These are phyloP conservation scores for Pseudopyrenochaeta lycopersici DNA, from an alignment of 2,329 filamentous ascomycete genomes.

Conservation along the genomic window DNA sequence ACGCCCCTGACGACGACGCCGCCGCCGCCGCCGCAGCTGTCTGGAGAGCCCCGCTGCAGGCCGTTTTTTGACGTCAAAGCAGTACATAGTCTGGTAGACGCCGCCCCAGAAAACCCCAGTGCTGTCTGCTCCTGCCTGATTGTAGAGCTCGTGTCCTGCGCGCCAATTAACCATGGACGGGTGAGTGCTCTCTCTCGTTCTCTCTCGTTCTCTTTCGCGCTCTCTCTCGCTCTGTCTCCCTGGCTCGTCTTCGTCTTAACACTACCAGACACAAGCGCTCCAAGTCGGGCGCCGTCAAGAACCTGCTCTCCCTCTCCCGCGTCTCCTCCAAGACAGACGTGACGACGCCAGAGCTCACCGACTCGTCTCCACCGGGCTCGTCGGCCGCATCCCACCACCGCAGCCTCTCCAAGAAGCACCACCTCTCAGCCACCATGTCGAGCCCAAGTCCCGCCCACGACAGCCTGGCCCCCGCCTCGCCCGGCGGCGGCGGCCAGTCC, in stretches of 20 bases:
- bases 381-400: constrained; percentile 37
- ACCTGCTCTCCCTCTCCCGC: constrained; percentile 46
- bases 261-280: constrained; percentile 57
- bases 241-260: too few relatives aligned
- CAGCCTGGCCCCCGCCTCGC: constrained; percentile 26
- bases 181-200: constrained; percentile 43
- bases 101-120: not conserved
- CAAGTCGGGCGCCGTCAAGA: constrained; percentile 50
- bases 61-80: not conserved
- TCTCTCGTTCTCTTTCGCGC: too few relatives aligned
- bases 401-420: constrained; percentile 38
- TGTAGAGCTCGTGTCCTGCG: too few relatives aligned
- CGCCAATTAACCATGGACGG: constrained; percentile 43
- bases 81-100: not conserved
- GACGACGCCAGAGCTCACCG: constrained; percentile 17
- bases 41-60: constrained; percentile 13
- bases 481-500: too few relatives aligned
- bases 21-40: constrained; percentile 3
- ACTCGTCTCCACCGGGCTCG: constrained; percentile 23
- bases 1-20: constrained; percentile 20
- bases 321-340: constrained; percentile 47
- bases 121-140: too few relatives aligned
- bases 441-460: constrained; percentile 21
- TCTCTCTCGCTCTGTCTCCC: too few relatives aligned
- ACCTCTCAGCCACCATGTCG: constrained; percentile 43